Conservation (phyloP, 371 early-diverging fungal genomes). For the Mucor velutinosus region DNA sequence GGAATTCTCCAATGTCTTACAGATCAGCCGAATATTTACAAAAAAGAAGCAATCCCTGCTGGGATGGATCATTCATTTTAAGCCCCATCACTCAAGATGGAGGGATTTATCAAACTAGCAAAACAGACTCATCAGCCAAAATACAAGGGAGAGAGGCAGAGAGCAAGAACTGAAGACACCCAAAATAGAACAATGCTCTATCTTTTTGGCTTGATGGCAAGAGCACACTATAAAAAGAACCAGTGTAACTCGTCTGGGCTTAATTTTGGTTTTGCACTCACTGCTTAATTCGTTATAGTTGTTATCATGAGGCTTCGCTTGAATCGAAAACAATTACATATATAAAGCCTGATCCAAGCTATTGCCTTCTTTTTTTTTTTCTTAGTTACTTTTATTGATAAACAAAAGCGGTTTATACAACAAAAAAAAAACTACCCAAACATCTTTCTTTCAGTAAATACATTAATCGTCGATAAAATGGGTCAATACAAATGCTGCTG, state of each 20-base stretch:
- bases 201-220: neutral
- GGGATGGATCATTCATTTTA: neutral
- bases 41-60: neutral
- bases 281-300: neutral
- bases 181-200: neutral
- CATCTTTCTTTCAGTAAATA: neutral
- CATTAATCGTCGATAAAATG: slow-evolving; percentile 15
- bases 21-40: slow-evolving; percentile 4
- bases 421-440: neutral
- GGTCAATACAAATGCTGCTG: slow-evolving; percentile 30
- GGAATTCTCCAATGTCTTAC: neutral
- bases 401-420: neutral
- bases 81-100: neutral
- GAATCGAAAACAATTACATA: slow-evolving; percentile 5
- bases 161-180: neutral
- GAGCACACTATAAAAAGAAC: neutral
- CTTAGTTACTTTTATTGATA: neutral
- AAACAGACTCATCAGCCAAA: neutral
- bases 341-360: slow-evolving; percentile 1
- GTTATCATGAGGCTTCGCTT: slow-evolving; percentile 27
- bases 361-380: neutral
- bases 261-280: neutral
- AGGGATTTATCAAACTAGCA: neutral
- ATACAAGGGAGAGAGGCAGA: neutral
- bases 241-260: slow-evolving; percentile 12